Evolutionary conservation across 441 rosid species (phyloP).

Genomic region (Adansonia madagascariensis): DNA sequence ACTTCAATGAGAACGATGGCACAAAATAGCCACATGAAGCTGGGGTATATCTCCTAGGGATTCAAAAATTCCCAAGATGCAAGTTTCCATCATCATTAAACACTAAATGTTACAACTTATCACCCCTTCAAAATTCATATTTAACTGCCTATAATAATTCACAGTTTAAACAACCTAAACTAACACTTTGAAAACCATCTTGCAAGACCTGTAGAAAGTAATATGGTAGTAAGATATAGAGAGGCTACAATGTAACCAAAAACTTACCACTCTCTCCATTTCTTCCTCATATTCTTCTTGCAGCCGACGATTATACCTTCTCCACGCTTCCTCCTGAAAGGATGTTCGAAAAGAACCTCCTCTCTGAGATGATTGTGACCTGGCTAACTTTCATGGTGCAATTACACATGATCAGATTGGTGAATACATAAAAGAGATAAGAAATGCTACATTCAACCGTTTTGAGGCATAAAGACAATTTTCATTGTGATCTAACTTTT

Average conservation of each 20-base stretch:
- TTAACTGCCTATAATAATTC: neutral
- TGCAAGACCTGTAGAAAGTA: neutral
- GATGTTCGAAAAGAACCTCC: constrained; percentile 68
- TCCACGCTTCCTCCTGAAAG: constrained; percentile 88
- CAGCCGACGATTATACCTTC: constrained; percentile 83
- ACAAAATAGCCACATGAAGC: neutral
- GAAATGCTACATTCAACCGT: neutral
- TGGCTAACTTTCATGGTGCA: constrained; percentile 49
- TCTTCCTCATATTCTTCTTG: constrained; percentile 95
- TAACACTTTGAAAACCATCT: neutral
- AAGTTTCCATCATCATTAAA: neutral
- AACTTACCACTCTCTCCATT: constrained; percentile 94
- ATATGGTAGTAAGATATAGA: neutral
- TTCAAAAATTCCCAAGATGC: neutral
- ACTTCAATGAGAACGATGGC: neutral
- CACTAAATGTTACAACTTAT: neutral
- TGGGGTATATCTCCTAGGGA: neutral
- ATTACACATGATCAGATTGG: constrained; percentile 33
- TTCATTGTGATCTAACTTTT: neutral
- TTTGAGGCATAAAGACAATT: neutral
- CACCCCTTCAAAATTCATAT: neutral
- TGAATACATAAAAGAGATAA: neutral
- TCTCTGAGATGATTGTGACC: constrained; percentile 63
- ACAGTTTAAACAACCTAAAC: neutral
- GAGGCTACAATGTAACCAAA: too few species aligned